These are phyloP conservation scores for Raddia distichophylla DNA, from an alignment of 176 grass and related monocot genomes.

Conservation along the genomic window DNA sequence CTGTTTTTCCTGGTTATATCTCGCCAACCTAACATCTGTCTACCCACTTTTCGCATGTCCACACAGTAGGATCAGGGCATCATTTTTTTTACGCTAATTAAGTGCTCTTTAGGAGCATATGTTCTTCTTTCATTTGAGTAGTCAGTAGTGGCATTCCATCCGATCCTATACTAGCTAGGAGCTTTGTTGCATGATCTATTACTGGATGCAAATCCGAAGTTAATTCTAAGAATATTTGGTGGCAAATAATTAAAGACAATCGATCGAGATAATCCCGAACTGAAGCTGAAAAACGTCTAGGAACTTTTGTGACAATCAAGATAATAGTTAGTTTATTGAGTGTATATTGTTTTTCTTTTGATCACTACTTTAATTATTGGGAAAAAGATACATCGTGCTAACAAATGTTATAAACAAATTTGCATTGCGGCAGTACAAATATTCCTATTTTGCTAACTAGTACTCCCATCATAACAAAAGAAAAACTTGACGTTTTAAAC, in stretches of 20 bases:
- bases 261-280: constrained; percentile 22
- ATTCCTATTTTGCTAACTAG: too few species aligned
- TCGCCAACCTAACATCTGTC: constrained; percentile 21
- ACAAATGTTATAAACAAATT: background rate
- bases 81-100: constrained; percentile 3
- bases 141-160: constrained; percentile 52
- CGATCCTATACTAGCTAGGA: constrained; percentile 36
- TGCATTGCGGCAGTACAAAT: too few species aligned
- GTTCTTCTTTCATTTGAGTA: constrained; percentile 42
- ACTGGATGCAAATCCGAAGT: constrained; percentile 31
- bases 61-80: constrained; percentile 24
- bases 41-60: constrained; percentile 26
- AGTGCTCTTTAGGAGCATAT: constrained; percentile 35
- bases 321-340: constrained; percentile 13
- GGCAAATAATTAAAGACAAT: background rate
- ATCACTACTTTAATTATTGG: background rate
- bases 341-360: background rate
- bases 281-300: constrained; percentile 5
- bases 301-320: background rate
- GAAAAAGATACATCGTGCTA: background rate
- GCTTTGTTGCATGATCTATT: constrained; percentile 25
- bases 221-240: constrained; percentile 42
- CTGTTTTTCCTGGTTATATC: background rate
- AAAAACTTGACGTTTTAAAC: too few species aligned
- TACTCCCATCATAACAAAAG: too few species aligned